phyloP scores from a whole-genome alignment of 352 stramenopile species.

The Pythium utonaiense region DNA sequence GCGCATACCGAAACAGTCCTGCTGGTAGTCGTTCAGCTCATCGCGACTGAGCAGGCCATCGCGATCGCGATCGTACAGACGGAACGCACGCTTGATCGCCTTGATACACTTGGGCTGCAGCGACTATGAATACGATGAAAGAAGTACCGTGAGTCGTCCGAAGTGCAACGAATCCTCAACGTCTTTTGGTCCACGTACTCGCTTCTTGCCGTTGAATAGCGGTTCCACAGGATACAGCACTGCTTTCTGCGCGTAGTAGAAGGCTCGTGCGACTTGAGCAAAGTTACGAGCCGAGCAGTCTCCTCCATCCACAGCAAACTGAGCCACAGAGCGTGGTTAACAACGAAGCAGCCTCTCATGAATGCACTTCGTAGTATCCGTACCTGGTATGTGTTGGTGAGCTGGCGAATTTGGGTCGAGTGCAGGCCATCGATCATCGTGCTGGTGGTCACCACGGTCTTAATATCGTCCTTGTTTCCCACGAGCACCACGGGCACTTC shows the following conservation, averaged over 20 bases:
- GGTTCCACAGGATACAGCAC: conserved; percentile 87
- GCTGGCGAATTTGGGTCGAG: conserved; percentile 61
- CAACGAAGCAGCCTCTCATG: not conserved
- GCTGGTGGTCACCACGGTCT: conserved; percentile 53
- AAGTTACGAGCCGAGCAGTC: conserved; percentile 89
- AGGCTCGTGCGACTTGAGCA: conserved; percentile 83
- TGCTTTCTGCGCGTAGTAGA: conserved; percentile 86
- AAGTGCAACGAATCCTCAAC: not conserved
- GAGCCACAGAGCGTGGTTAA: not conserved
- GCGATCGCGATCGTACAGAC: conserved; percentile 79
- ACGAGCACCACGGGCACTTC: conserved; percentile 86
- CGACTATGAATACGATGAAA: conserved; percentile 35
- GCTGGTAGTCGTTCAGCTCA: conserved; percentile 88
- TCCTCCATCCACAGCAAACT: conserved; percentile 81
- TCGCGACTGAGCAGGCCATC: conserved; percentile 79
- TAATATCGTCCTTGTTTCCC: conserved; percentile 87
- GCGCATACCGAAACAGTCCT: conserved; percentile 83
- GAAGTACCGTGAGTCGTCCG: not conserved
- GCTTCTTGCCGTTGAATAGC: conserved; percentile 85
- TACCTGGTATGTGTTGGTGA: conserved; percentile 74
- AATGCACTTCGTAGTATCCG: not conserved
- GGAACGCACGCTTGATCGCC: conserved; percentile 86
- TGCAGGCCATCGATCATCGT: conserved; percentile 44
- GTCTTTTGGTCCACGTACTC: conserved; percentile 29
- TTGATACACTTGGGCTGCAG: conserved; percentile 80